phyloP scores from a whole-genome alignment of 2,329 filamentous ascomycete species.

The Arthrinium puccinioides region DNA sequence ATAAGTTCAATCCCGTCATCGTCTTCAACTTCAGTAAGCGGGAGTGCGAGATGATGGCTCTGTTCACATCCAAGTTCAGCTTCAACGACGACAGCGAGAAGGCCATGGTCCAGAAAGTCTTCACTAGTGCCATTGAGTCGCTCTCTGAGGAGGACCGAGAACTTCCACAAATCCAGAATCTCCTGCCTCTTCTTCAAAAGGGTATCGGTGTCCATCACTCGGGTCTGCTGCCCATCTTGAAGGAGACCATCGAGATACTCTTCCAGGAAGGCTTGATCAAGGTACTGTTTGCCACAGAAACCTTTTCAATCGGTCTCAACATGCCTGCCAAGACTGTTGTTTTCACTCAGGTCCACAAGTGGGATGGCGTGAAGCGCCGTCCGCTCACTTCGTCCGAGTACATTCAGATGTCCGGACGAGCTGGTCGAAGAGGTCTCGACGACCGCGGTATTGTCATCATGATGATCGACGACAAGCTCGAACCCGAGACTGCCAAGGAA shows the following conservation, averaged over 20 bases:
- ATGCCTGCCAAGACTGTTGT: constrained; percentile 99
- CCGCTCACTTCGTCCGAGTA: constrained; percentile 94
- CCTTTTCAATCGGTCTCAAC: constrained; percentile 96
- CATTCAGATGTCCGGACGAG: constrained; percentile 97
- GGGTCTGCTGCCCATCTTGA: constrained; percentile 87
- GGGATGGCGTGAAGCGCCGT: constrained; percentile 72
- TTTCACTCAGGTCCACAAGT: constrained; percentile 96
- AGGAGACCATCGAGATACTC: constrained; percentile 97
- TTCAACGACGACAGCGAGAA: constrained; percentile 98
- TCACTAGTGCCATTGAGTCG: constrained; percentile 86
- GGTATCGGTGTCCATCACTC: constrained; percentile 98
- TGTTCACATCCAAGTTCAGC: constrained; percentile 77
- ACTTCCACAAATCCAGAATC: constrained; percentile 83
- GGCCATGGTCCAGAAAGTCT: constrained; percentile 88
- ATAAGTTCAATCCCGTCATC: constrained; percentile 95
- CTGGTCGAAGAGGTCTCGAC: constrained; percentile 92
- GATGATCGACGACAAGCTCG: constrained; percentile 97
- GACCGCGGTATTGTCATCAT: constrained; percentile 98
- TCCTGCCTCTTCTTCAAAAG: constrained; percentile 79
- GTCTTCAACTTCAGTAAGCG: constrained; percentile 99
- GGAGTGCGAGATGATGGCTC: constrained; percentile 84
- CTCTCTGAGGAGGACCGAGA: constrained; percentile 86
- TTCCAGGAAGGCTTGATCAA: constrained; percentile 99
- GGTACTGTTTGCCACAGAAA: constrained; percentile 95
- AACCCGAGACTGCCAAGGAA: constrained; percentile 85